Conservation (phyloP, 345 rosid genomes). For the Eucalyptus sp. region DNA sequence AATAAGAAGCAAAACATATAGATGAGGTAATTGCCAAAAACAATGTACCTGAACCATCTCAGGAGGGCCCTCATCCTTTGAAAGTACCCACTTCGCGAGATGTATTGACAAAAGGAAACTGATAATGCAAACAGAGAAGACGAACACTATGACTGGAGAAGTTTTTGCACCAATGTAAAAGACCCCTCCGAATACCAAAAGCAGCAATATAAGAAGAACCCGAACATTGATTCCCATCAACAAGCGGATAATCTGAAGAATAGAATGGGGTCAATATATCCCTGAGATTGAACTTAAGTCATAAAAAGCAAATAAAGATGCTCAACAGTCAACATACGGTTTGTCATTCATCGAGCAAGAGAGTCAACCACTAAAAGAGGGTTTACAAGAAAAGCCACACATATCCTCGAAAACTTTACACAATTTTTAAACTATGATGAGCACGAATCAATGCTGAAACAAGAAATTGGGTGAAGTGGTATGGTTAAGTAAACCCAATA, state of each 20-base stretch:
- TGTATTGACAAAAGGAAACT: constrained; percentile 68
- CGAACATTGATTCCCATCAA: constrained; percentile 75
- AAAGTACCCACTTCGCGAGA: constrained; percentile 91
- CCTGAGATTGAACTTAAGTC: not conserved
- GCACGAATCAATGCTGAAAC: not conserved
- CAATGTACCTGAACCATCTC: constrained; percentile 82
- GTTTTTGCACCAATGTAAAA: constrained; percentile 87
- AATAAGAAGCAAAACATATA: not conserved
- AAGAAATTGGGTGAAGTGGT: not conserved
- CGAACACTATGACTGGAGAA: constrained; percentile 88
- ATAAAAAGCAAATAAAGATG: not conserved
- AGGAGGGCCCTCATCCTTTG: constrained; percentile 99
- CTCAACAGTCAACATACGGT: not conserved
- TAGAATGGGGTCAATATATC: not conserved
- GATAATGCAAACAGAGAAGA: constrained; percentile 72
- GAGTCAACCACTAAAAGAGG: not conserved
- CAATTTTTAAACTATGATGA: not conserved
- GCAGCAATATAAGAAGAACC: constrained; percentile 54
- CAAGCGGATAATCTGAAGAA: constrained; percentile 70
- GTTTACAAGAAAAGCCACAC: not conserved
- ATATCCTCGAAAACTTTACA: not conserved
- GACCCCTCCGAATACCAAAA: constrained; percentile 61
- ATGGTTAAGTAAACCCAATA: not conserved
- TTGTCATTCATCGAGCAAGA: not conserved
- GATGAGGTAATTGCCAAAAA: not conserved